These are phyloP conservation scores for Eimeria acervulina DNA, from an alignment of 169 alveolate genomes.

Conservation along the genomic window DNA sequence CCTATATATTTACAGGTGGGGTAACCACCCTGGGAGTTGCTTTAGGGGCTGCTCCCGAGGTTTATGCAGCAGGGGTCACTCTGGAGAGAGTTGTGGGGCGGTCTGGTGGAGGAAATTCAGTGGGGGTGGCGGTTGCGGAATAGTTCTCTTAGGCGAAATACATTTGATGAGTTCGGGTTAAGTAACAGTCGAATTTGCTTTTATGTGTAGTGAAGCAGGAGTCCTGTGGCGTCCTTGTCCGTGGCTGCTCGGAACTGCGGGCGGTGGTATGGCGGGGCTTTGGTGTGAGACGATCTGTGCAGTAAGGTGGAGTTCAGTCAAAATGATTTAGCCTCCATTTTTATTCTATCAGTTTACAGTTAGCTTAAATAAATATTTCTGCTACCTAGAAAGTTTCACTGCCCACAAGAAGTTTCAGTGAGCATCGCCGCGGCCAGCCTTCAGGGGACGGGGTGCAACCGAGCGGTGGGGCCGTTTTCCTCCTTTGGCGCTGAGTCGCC, in stretches of 20 bases:
- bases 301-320: background rate
- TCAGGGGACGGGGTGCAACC: slow-evolving; percentile 7
- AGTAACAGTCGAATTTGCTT: background rate
- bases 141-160: background rate
- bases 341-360: background rate
- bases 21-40: background rate
- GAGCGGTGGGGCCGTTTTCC: slow-evolving; percentile 23
- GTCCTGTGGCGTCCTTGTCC: too few relatives aligned
- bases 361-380: background rate
- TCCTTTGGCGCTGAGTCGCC: background rate
- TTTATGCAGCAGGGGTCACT: slow-evolving; percentile 1
- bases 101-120: background rate
- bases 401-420: background rate
- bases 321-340: background rate
- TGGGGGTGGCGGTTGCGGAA: background rate
- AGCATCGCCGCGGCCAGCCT: slow-evolving; percentile 45
- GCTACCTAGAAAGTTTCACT: background rate
- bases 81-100: background rate
- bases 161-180: background rate
- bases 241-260: background rate
- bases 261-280: background rate
- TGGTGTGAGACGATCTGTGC: background rate
- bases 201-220: background rate
- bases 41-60: background rate
- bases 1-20: background rate